These are phyloP conservation scores for Penicillium sp. DNA, from an alignment of 2,329 filamentous ascomycete genomes.

Conservation along the genomic window DNA sequence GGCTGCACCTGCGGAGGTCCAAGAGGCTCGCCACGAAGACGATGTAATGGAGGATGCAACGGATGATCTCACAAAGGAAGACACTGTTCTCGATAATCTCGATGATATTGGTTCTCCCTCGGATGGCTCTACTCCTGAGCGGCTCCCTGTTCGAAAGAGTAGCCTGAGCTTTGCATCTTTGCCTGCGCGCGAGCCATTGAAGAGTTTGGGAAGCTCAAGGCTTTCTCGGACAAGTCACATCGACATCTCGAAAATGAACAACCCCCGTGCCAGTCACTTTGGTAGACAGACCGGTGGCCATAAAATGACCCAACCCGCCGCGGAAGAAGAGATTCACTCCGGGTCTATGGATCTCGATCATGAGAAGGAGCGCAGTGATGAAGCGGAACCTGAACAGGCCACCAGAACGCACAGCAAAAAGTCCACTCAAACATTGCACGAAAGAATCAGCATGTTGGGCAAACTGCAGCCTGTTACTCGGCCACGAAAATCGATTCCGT, in stretches of 20 bases:
- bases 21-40: slow-evolving; percentile 16
- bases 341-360: slow-evolving; percentile 56
- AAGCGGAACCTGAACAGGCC: slow-evolving; percentile 54
- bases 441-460: slow-evolving; percentile 80
- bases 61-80: slow-evolving; percentile 29
- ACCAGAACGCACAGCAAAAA: slow-evolving; percentile 74
- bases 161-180: slow-evolving; percentile 93
- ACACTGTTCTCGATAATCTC: slow-evolving; percentile 39
- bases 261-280: slow-evolving; percentile 68
- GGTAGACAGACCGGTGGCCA: slow-evolving; percentile 69
- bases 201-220: slow-evolving; percentile 72
- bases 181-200: slow-evolving; percentile 84
- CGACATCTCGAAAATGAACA: slow-evolving; percentile 57
- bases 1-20: slow-evolving; percentile 7
- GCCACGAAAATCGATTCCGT: slow-evolving; percentile 49
- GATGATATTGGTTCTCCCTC: slow-evolving; percentile 53
- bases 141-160: slow-evolving; percentile 83
- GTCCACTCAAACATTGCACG: slow-evolving; percentile 89
- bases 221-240: slow-evolving; percentile 77
- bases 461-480: slow-evolving; percentile 52
- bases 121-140: slow-evolving; percentile 49
- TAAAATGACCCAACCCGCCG: slow-evolving; percentile 34
- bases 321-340: slow-evolving; percentile 48
- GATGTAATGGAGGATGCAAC: slow-evolving; percentile 23
- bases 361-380: slow-evolving; percentile 53